Evolutionary conservation across 1,284 basidiomycete genomes (phyloP), one percentile per base, ranked within the genome.

Genomic region (Marasmius tenuissimus): DNA sequence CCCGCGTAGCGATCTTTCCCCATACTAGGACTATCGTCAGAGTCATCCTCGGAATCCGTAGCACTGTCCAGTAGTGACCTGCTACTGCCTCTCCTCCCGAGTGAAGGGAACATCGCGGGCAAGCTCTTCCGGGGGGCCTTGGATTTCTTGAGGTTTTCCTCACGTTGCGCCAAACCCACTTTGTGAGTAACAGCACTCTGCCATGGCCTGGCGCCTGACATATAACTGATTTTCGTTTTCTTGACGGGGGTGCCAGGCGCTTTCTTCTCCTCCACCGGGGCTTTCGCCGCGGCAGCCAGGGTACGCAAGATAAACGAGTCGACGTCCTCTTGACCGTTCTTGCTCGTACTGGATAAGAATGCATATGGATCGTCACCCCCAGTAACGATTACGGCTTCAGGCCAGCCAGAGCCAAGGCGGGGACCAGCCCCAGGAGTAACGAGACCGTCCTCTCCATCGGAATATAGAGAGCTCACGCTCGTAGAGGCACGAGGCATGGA

Each of bases 231-330:
- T 73, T 88, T 88, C 61, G 79, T 72, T 68, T 82, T 86, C 79
- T 93, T 93, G 51, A 92, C 88, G 0, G 92, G 91, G 2, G 92
- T 93, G 0, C 88, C 90, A 4, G 91, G 91, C 14, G 85, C 84
- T 56, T 79, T 85, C 77, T 89, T 92, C 37, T 75, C 81, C 57
- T 81, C 79, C 55, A 73, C 69, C 58, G 76, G 71, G 35, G 76
- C 77, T 66, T 85, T 81, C 33, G 82, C 77, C 11, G 83, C 83
- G 1, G 83, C 80, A 1, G 83, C 83, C n/a, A 93, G 81, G 0
- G 86, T 87, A 38, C 85, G 84, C 65, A 87, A 75, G 65, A 93
- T 91, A 71, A 91, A 91, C 7, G 82, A 83, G 59, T 92, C 88
- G 0, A 89, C 79, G 55, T 87, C 27, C 27, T 27, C 81, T 20